phyloP scores from a whole-genome alignment of 306 rosid species.

The Pterocarpus santalinus region DNA sequence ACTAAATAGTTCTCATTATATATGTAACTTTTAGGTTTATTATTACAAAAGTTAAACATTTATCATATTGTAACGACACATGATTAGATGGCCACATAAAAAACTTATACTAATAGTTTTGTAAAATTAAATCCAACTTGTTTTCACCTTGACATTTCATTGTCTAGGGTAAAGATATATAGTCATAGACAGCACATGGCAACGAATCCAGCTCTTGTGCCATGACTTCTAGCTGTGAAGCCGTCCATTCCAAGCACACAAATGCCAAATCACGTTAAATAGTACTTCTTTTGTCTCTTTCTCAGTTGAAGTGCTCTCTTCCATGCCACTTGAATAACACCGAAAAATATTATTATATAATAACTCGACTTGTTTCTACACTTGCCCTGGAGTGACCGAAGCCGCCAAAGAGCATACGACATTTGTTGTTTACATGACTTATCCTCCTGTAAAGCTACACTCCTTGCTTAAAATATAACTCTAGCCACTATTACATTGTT shows the following conservation, averaged over 20 bases:
- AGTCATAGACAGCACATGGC: slow-evolving; percentile 39
- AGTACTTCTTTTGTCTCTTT: slow-evolving; percentile 28
- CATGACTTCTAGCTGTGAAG: slow-evolving; percentile 35
- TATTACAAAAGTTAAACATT: no score
- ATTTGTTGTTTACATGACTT: slow-evolving; percentile 6
- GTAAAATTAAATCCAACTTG: no score
- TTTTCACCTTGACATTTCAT: slow-evolving; percentile 42
- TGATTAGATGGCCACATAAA: no score
- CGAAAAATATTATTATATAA: slow-evolving; percentile 1
- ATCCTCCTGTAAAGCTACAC: slow-evolving; percentile 23
- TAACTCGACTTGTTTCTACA: not conserved
- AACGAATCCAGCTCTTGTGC: slow-evolving; percentile 40
- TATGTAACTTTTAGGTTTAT: no score
- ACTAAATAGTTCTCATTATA: no score
- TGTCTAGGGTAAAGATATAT: slow-evolving; percentile 19
- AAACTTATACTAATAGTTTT: no score
- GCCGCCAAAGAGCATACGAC: slow-evolving; percentile 7
- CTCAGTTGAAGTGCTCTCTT: slow-evolving; percentile 26
- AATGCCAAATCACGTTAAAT: slow-evolving; percentile 35
- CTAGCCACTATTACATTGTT: slow-evolving; percentile 30
- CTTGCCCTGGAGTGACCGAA: not conserved
- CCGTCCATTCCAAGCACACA: slow-evolving; percentile 19
- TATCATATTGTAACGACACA: no score
- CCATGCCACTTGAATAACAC: slow-evolving; percentile 17
- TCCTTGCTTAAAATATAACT: slow-evolving; percentile 22